Base-by-base conservation (phyloP, 2,329 filamentous ascomycete genomes). In the Neofusicoccum sp. region DNA sequence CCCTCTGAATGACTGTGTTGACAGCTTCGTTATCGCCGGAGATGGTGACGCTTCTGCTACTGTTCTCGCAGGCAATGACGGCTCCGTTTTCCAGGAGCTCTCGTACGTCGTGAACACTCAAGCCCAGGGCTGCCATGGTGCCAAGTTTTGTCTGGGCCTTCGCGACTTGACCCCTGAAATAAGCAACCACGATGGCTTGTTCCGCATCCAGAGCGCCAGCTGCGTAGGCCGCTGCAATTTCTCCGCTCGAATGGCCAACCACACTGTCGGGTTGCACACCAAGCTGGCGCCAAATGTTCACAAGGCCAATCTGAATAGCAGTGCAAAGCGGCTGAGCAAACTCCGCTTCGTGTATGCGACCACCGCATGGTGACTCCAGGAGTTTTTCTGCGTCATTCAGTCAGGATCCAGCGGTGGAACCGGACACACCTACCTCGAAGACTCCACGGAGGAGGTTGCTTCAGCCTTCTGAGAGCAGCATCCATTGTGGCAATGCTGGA, bases 401-500 rank as follows among this genome's bases (percentile, higher is more conserved):
- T n/a, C n/a, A n/a, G n/a, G n/a, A n/a, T n/a, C n/a, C n/a, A n/a
- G n/a, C n/a, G n/a, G n/a, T n/a, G n/a, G n/a, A n/a, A n/a, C n/a
- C n/a, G n/a, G n/a, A n/a, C n/a, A n/a, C n/a, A n/a, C n/a, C n/a
- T n/a, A n/a, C n/a, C n/a, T n/a, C n/a, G n/a, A n/a, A n/a, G n/a
- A n/a, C n/a, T n/a, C n/a, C n/a, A n/a, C n/a, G n/a, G n/a, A n/a
- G 61, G 53, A 16, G 26, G 61, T 44, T 24, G 28, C 36, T 4
- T 43, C 6, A 64, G 44, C 6, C 41, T 3, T 61, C 33, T 1
- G 31, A 62, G 3, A 9, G 44, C 16, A 24, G 31, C 28, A n/a
- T 75, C 72, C 1, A 74, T 57, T 0, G 65, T 53, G 3, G 49
- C 33, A 9, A 75, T 57, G 1, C 67, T 61, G n/a, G 65, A 34